phyloP scores from a whole-genome alignment of 768 basidiomycete species.

The Kwoniella botswanensis region DNA sequence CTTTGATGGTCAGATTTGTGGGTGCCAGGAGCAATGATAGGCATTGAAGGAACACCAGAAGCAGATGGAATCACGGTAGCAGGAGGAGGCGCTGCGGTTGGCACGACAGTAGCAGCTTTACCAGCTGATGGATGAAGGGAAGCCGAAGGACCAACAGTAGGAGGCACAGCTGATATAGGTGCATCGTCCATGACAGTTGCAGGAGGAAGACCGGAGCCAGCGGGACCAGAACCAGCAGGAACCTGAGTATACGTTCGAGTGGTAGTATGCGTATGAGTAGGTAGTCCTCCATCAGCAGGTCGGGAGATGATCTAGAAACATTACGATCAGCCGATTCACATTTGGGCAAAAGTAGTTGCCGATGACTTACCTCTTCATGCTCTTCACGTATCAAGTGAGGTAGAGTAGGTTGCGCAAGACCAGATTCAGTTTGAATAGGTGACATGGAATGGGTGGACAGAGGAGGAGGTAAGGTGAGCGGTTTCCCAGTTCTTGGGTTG shows the following conservation, averaged over 20 bases:
- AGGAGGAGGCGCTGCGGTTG: conserved; percentile 4
- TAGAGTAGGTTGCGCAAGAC: conserved; percentile 18
- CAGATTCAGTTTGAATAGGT: conserved; percentile 33
- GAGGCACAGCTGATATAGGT: conserved; percentile 2
- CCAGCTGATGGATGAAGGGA: conserved; percentile 18
- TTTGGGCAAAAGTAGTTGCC: neutral
- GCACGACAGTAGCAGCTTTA: neutral
- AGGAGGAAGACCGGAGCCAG: conserved; percentile 2
- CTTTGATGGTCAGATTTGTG: conserved; percentile 19
- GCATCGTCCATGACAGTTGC: conserved; percentile 4
- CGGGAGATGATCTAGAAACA: conserved; percentile 41
- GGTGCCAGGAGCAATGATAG: conserved; percentile 7
- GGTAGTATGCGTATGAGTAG: conserved; percentile 44
- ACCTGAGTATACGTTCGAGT: conserved; percentile 40
- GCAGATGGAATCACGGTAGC: conserved; percentile 9
- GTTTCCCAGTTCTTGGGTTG: conserved; percentile 50
- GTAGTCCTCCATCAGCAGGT: conserved; percentile 38
- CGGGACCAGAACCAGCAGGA: conserved; percentile 14
- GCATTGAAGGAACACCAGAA: conserved; percentile 10
- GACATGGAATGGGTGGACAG: conserved; percentile 41
- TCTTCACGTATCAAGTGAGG: conserved; percentile 45
- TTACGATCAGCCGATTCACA: neutral
- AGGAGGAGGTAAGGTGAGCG: conserved; percentile 37
- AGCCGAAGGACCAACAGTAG: conserved; percentile 23
- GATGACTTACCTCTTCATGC: conserved; percentile 49